phyloP scores from a whole-genome alignment of 2,329 filamentous ascomycete genomes.

The Penicillium hordei region DNA sequence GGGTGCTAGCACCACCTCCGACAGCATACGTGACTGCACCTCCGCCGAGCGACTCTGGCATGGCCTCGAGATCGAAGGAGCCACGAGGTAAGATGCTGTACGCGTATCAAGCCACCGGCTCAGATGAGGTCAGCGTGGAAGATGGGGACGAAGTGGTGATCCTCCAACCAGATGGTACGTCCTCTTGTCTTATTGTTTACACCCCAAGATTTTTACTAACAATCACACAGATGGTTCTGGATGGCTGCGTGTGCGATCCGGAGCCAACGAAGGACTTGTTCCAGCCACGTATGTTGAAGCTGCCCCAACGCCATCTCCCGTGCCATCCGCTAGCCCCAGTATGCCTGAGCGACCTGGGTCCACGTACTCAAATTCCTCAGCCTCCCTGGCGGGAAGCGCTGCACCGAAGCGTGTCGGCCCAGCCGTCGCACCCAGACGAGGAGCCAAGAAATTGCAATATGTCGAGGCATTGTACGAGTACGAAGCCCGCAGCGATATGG shows the following conservation, averaged over 20 bases:
- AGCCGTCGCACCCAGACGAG: conserved; percentile 83
- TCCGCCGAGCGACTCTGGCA: conserved; percentile 47
- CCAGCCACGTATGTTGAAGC: conserved; percentile 82
- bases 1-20: conserved; percentile 86
- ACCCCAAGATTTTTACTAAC: conserved; percentile 8
- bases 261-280: conserved; percentile 75
- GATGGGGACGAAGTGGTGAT: conserved; percentile 78
- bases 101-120: conserved; percentile 73
- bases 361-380: conserved; percentile 74
- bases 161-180: conserved; percentile 83
- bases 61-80: conserved; percentile 45
- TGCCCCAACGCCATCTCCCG: conserved; percentile 48
- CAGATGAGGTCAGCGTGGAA: conserved; percentile 76
- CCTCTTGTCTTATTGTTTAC: background rate
- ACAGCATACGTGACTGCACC: conserved; percentile 72
- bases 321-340: conserved; percentile 34
- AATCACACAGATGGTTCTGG: conserved; percentile 72
- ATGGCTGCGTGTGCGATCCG: conserved; percentile 81
- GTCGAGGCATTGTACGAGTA: conserved; percentile 95
- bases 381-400: conserved; percentile 61
- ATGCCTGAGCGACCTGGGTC: conserved; percentile 64
- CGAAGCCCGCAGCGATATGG: conserved; percentile 75
- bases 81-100: conserved; percentile 88
- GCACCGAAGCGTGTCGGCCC: conserved; percentile 80
- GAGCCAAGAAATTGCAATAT: conserved; percentile 90